A percentile compares a stretch with the other conserved stretches of the same genome.
Conservation (phyloP, 805 yeast genomes). For the Metschnikowia cubensis region DNA sequence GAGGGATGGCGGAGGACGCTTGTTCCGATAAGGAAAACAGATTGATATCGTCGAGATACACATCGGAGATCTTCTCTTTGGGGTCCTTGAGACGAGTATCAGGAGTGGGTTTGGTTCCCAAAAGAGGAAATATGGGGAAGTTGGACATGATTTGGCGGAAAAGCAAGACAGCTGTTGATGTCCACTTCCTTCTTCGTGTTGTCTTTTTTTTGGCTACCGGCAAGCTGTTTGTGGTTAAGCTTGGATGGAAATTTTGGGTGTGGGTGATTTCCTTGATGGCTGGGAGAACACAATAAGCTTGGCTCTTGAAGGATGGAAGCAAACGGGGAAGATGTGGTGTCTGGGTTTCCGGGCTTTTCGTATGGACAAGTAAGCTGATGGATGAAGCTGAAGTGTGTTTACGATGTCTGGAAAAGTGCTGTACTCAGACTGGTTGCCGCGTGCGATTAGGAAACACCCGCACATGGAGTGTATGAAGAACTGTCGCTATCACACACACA, state of each 20-base stretch:
- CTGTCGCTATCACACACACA: neutral
- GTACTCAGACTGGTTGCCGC: neutral
- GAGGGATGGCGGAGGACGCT: constrained; percentile 9
- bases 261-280: neutral
- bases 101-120: constrained; percentile 24
- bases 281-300: neutral
- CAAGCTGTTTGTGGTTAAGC: neutral
- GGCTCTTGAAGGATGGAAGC: neutral
- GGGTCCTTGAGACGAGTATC: constrained; percentile 33
- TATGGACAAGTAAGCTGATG: neutral
- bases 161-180: neutral
- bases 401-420: constrained; percentile 2
- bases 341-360: neutral
- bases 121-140: constrained; percentile 27
- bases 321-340: neutral
- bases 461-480: constrained; percentile 1
- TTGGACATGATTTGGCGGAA: neutral
- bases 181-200: neutral
- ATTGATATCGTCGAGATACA: constrained; percentile 29
- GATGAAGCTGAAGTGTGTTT: neutral
- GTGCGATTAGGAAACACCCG: constrained; percentile 4
- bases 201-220: neutral
- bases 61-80: constrained; percentile 28
- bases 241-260: neutral
- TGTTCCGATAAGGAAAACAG: constrained; percentile 19